Base-by-base conservation (phyloP, 352 stramenopile species). In the Phytophthora crassamura region DNA sequence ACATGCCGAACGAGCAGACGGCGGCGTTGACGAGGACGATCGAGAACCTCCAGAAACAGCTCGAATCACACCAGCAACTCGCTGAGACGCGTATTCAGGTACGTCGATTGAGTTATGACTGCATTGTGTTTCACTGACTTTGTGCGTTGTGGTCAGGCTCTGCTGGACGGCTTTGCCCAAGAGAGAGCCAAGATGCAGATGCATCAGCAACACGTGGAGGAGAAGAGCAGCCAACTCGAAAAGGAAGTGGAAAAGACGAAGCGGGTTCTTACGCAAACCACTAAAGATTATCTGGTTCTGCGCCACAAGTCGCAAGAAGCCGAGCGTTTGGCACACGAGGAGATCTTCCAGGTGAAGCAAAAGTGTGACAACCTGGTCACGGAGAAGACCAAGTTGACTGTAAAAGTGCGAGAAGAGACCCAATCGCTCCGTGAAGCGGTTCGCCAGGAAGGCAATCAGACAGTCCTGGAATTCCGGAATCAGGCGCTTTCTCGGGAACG, bases 261-360 rank as follows among this genome's bases (percentile, higher is more conserved):
- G 54, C 74, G 73, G 9, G 35, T 94, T 36, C 60, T 94, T 18
- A 77, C 75, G 2, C 72, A 90, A 74, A 89, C 82, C 3, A 93
- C 83, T 12, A 89, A 85, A 60, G 84, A 93, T 61, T 94, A 91
- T 48, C 56, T 94, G 43, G 81, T 93, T 18, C 53, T 91, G 38
- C 82, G 84, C 0, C 84, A 94, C 64, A 69, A 89, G 18, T 77
- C 80, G 2, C 84, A 91, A 53, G 82, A 91, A 22, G 53, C 70
- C 0, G 82, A 91, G 61, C 80, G 80, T 14, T 41, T 80, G 1
- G 75, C 82, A 7, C 74, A 87, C 30, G 86, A 94, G 67, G 80
- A 91, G 56, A 46, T 91, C 14, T 60, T 74, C 16, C 42, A 62
- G 30, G 34, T 85, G 10, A 69, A 84, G 10, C 38, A 81, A 34